phyloP scores from a whole-genome alignment of 108 stramenopile genomes.

The Phaeodactylum tricornutum region DNA sequence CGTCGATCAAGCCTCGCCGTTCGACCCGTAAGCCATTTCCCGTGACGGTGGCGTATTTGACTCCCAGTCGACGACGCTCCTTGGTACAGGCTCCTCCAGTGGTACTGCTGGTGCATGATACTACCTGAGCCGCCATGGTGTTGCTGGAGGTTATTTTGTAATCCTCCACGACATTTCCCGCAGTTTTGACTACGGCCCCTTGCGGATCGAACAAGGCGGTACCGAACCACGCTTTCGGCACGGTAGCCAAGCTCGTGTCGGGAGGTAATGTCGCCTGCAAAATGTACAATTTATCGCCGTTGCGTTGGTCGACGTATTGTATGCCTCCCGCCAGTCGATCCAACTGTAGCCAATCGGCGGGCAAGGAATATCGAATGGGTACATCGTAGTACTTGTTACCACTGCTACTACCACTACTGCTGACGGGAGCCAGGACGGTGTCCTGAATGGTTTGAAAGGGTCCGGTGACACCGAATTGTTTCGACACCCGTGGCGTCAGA shows the following conservation, averaged over 20 bases:
- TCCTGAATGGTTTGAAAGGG: too few relatives aligned
- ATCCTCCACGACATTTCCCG: conserved; percentile 51
- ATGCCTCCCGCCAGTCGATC: conserved; percentile 53
- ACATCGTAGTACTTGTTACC: background rate
- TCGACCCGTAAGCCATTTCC: conserved; percentile 60
- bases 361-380: too few relatives aligned
- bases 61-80: conserved; percentile 38
- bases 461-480: too few relatives aligned
- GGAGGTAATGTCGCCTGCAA: conserved; percentile 46
- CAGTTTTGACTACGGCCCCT: conserved; percentile 40
- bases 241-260: conserved; percentile 24
- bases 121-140: conserved; percentile 7
- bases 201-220: conserved; percentile 43
- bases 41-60: conserved; percentile 66
- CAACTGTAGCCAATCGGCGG: conserved; percentile 70
- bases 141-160: conserved; percentile 31
- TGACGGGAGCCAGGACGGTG: too few relatives aligned
- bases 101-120: too few relatives aligned
- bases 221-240: conserved; percentile 41
- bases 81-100: too few relatives aligned
- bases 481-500: conserved; percentile 11
- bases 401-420: too few relatives aligned
- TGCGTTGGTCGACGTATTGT: conserved; percentile 73
- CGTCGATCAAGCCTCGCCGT: conserved; percentile 57
- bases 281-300: conserved; percentile 69